phyloP scores from a whole-genome alignment of 192 early-diverging fungal species.

The Coemansia sp. region DNA sequence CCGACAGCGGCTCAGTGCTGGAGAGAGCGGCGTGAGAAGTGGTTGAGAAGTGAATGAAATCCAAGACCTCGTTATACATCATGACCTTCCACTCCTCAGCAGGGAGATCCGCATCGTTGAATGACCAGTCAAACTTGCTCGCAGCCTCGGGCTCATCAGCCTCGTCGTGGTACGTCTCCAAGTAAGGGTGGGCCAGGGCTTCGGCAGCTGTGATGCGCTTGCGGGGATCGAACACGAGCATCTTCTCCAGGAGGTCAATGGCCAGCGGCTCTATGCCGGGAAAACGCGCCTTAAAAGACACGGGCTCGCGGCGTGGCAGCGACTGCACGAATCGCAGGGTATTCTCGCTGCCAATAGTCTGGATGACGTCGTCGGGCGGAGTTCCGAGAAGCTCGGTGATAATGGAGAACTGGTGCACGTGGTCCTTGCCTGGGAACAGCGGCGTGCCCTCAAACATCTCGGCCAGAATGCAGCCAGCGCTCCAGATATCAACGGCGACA shows the following conservation, averaged over 20 bases:
- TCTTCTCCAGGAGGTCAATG: conserved; percentile 82
- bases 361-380: conserved; percentile 87
- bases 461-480: conserved; percentile 90
- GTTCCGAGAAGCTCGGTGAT: conserved; percentile 91
- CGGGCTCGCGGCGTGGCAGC: conserved; percentile 73
- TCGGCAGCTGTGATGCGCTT: conserved; percentile 86
- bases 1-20: not conserved
- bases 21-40: not conserved
- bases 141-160: conserved; percentile 81
- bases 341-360: conserved; percentile 90
- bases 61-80: conserved; percentile 84
- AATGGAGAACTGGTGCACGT: conserved; percentile 95
- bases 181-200: conserved; percentile 85
- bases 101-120: conserved; percentile 86
- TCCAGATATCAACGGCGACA: conserved; percentile 95
- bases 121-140: conserved; percentile 90
- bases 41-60: conserved; percentile 58
- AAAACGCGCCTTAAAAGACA: conserved; percentile 82
- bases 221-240: conserved; percentile 91
- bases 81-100: conserved; percentile 86
- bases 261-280: conserved; percentile 75
- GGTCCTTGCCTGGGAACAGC: conserved; percentile 91
- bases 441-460: conserved; percentile 87
- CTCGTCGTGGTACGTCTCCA: conserved; percentile 89
- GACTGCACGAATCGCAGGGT: conserved; percentile 91